Conservation (phyloP, 2,329 filamentous ascomycete genomes). For the Tolypocladium tropicale region DNA sequence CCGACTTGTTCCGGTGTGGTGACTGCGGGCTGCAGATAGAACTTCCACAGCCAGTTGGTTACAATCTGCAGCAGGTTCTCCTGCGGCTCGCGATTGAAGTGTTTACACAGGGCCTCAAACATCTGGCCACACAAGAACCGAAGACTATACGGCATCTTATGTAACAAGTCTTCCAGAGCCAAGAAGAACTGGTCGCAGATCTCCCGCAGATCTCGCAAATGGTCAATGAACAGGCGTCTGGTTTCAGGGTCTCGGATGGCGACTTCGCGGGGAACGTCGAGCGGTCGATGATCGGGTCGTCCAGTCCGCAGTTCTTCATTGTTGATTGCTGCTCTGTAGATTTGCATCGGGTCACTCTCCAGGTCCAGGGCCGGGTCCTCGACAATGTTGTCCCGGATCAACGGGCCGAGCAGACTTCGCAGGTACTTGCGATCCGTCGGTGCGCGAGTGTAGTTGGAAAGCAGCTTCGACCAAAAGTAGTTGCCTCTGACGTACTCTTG, state of each 20-base stretch:
- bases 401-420: constrained; percentile 70
- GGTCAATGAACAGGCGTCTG: constrained; percentile 82
- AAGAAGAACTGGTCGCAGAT: constrained; percentile 87
- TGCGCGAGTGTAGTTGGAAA: constrained; percentile 80
- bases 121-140: constrained; percentile 81
- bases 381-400: constrained; percentile 86
- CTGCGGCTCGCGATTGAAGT: constrained; percentile 71
- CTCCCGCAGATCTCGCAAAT: constrained; percentile 86
- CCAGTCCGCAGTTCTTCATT: constrained; percentile 95
- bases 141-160: constrained; percentile 86
- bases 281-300: constrained; percentile 65
- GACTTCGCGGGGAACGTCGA: constrained; percentile 80
- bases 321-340: constrained; percentile 90
- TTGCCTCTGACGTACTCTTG: constrained; percentile 84
- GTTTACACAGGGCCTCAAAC: constrained; percentile 65
- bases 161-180: constrained; percentile 70
- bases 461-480: constrained; percentile 85
- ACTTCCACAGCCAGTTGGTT: constrained; percentile 87
- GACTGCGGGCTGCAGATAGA: constrained; percentile 83
- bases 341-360: constrained; percentile 95
- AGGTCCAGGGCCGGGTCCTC: constrained; percentile 85
- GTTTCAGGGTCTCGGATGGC: constrained; percentile 96
- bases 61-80: constrained; percentile 73
- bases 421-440: constrained; percentile 89
- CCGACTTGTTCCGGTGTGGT: constrained; percentile 87